Evolutionary conservation across 1,284 basidiomycete genomes (phyloP).

Genomic region (Tylopilus sp.): DNA sequence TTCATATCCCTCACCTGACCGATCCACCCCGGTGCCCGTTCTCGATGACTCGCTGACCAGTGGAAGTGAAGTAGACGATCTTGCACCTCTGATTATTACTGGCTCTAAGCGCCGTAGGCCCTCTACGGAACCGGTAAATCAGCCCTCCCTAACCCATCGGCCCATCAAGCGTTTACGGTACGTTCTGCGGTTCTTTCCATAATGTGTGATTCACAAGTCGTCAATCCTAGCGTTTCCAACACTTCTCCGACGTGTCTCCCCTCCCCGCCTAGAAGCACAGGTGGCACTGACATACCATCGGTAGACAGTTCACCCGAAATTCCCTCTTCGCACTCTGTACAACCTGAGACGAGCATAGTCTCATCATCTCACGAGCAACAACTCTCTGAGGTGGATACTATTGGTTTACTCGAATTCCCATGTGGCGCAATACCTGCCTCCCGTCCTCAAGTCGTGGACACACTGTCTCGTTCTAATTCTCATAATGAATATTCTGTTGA

Average conservation of each 20-base stretch:
- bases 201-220: not conserved
- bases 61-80: conserved; percentile 12
- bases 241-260: not conserved
- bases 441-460: conserved; percentile 37
- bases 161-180: conserved; percentile 26
- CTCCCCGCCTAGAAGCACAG: conserved; percentile 17
- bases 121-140: not conserved
- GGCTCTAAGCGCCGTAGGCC: conserved; percentile 32
- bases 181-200: not conserved
- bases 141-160: not conserved
- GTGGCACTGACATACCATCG: not conserved
- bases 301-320: not conserved
- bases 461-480: conserved; percentile 28
- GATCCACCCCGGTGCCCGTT: conserved; percentile 4
- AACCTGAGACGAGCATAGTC: not conserved
- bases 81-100: conserved; percentile 11
- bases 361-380: conserved; percentile 40
- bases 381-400: conserved; percentile 40
- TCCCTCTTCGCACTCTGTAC: not conserved
- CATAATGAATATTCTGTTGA: conserved; percentile 32
- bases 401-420: conserved; percentile 32
- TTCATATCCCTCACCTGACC: conserved; percentile 4
- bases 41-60: conserved; percentile 8
- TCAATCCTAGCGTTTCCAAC: not conserved
- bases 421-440: conserved; percentile 24